Conservation (phyloP, 345 rosid genomes). For the Psidium friedrichsthalianum region DNA sequence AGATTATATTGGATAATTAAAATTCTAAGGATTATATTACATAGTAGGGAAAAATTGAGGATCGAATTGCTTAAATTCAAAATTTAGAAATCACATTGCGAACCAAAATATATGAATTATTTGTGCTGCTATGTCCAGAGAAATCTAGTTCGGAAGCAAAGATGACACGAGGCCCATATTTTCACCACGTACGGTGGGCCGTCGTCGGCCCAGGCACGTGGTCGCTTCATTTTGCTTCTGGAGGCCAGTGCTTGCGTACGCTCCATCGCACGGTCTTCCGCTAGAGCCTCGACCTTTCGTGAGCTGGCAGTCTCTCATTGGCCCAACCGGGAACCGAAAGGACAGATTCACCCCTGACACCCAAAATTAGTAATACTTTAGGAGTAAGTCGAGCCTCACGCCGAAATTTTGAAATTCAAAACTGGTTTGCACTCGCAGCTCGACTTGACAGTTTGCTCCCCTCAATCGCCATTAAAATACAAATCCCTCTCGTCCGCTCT, state of each 20-base stretch:
- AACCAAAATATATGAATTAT: too few relatives aligned
- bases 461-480: not conserved
- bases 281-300: not conserved
- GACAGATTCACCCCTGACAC: not conserved
- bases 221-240: not conserved
- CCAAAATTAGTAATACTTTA: not conserved
- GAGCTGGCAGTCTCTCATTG: not conserved
- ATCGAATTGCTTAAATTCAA: too few relatives aligned
- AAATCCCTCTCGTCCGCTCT: constrained; percentile 10
- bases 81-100: too few relatives aligned
- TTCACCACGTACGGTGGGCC: not conserved
- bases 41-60: too few relatives aligned
- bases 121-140: too few relatives aligned
- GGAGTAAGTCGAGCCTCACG: not conserved
- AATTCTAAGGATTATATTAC: too few relatives aligned
- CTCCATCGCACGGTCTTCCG: not conserved
- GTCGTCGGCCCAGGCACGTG: not conserved
- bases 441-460: not conserved
- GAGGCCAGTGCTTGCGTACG: not conserved
- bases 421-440: not conserved
- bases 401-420: constrained; percentile 4
- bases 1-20: too few relatives aligned
- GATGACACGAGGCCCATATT: not conserved
- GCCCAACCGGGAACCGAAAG: not conserved
- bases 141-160: too few relatives aligned